Evolutionary conservation across 1,139 yeast genomes (phyloP).

Genomic region (Pichia sp.): DNA sequence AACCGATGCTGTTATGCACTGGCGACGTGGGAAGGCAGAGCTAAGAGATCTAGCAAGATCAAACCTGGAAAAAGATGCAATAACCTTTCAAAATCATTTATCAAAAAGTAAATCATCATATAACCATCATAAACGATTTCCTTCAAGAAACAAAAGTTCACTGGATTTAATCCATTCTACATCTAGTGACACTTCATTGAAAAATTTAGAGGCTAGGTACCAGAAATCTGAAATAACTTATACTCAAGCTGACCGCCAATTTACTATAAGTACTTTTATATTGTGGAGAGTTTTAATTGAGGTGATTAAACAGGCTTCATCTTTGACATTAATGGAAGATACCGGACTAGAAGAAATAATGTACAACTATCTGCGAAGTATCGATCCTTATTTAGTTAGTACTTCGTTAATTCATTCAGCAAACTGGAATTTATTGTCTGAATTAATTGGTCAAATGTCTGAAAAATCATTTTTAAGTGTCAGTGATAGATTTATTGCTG

Average conservation of each 20-base stretch:
- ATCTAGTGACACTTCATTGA: constrained; percentile 9
- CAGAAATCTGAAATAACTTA: constrained; percentile 62
- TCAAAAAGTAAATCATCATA: background rate
- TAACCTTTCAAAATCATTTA: constrained; percentile 23
- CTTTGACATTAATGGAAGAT: constrained; percentile 67
- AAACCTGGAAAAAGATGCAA: constrained; percentile 45
- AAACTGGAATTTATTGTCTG: constrained; percentile 91
- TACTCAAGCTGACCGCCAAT: constrained; percentile 79
- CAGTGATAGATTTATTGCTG: constrained; percentile 90
- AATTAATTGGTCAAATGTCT: constrained; percentile 85
- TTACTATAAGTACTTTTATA: constrained; percentile 79
- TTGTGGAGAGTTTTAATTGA: constrained; percentile 91
- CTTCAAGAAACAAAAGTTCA: constrained; percentile 17
- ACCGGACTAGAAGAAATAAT: constrained; percentile 87
- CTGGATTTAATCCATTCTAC: constrained; percentile 7
- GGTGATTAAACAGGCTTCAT: constrained; percentile 81
- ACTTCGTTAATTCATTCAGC: constrained; percentile 76
- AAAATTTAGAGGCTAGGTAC: constrained; percentile 36
- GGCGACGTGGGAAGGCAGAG: constrained; percentile 91
- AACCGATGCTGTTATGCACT: constrained; percentile 95
- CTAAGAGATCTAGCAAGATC: constrained; percentile 71
- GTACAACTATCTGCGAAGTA: constrained; percentile 79
- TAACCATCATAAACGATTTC: constrained; percentile 17
- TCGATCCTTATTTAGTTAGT: constrained; percentile 67
- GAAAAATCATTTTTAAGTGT: constrained; percentile 76